These are phyloP conservation scores for Juglanconis oblonga DNA, from an alignment of 2,329 filamentous ascomycete species.

Conservation along the genomic window DNA sequence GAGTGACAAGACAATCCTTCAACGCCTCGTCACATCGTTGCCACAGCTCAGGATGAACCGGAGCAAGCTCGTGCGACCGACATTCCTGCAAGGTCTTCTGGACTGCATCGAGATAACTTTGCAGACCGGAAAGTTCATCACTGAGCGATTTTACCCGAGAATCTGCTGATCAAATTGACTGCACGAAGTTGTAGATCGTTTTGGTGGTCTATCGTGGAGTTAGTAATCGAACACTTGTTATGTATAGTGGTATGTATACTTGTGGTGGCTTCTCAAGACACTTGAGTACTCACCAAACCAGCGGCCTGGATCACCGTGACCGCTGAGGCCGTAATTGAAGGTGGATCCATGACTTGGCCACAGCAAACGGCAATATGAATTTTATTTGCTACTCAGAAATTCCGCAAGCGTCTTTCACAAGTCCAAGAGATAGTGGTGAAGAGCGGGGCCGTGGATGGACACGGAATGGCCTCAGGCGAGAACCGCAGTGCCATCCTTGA, in stretches of 20 bases:
- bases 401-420: no score
- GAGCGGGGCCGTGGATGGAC: no score
- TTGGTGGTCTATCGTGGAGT: constrained; percentile 11
- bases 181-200: constrained; percentile 13
- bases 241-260: background rate
- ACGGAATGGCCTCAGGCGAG: no score
- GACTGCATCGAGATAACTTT: constrained; percentile 21
- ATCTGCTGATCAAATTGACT: constrained; percentile 20
- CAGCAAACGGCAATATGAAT: no score
- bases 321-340: background rate
- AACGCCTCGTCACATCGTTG: constrained; percentile 23
- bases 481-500: no score
- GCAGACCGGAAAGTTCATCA: constrained; percentile 22
- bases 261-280: background rate
- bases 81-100: constrained; percentile 22
- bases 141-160: constrained; percentile 19
- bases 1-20: constrained; percentile 20
- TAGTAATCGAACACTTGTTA: background rate
- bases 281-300: constrained; percentile 13
- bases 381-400: no score
- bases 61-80: constrained; percentile 20
- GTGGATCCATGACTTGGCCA: no score
- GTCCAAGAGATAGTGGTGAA: no score
- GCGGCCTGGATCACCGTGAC: constrained; percentile 15
- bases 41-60: constrained; percentile 23